These are phyloP conservation scores for Aspergillus panamensis DNA, from an alignment of 495 filamentous ascomycete genomes.

Conservation along the genomic window DNA sequence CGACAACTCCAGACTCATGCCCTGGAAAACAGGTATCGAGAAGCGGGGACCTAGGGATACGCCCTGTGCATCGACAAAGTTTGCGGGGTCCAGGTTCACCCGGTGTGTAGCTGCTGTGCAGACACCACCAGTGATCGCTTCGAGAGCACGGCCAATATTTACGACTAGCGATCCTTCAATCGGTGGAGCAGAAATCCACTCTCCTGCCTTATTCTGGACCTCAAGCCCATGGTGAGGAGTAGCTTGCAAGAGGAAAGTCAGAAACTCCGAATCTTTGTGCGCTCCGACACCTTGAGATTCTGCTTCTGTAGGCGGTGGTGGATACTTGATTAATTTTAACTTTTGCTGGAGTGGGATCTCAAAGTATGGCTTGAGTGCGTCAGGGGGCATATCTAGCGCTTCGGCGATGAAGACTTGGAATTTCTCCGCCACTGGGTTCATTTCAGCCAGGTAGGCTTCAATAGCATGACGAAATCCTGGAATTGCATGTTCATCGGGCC, in stretches of 20 bases:
- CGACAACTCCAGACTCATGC: slow-evolving; percentile 74
- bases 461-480: slow-evolving; percentile 69
- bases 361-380: slow-evolving; percentile 79
- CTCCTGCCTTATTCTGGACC: slow-evolving; percentile 77
- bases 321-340: slow-evolving; percentile 86
- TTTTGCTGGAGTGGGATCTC: slow-evolving; percentile 79
- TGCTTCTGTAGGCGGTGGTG: slow-evolving; percentile 47
- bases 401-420: slow-evolving; percentile 89
- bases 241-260: slow-evolving; percentile 82
- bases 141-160: slow-evolving; percentile 88
- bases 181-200: slow-evolving; percentile 66
- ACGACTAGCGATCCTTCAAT: slow-evolving; percentile 65
- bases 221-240: slow-evolving; percentile 78
- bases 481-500: slow-evolving; percentile 66
- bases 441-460: slow-evolving; percentile 69
- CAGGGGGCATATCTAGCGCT: slow-evolving; percentile 67
- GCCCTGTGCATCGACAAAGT: slow-evolving; percentile 31
- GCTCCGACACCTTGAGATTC: slow-evolving; percentile 69
- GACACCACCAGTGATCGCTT: slow-evolving; percentile 85
- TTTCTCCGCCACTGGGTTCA: slow-evolving; percentile 63
- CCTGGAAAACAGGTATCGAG: slow-evolving; percentile 90
- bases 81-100: slow-evolving; percentile 46
- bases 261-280: slow-evolving; percentile 91
- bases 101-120: slow-evolving; percentile 85
- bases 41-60: slow-evolving; percentile 61